These are phyloP conservation scores for Casuarina glauca DNA, from an alignment of 306 rosid genomes.

Conservation along the genomic window DNA sequence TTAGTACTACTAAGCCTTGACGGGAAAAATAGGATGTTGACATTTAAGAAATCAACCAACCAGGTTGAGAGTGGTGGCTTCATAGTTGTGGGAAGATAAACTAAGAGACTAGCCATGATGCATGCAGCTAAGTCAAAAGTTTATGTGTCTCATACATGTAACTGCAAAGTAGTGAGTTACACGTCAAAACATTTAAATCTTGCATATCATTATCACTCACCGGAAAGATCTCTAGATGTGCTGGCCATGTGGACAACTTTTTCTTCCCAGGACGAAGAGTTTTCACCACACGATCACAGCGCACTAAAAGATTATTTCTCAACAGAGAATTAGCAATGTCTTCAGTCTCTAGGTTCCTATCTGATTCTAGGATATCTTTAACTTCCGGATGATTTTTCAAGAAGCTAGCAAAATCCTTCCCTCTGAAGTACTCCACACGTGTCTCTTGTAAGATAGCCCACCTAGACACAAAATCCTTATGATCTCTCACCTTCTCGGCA, in stretches of 20 bases:
- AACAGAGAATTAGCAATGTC: slow-evolving; percentile 73
- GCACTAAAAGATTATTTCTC: slow-evolving; percentile 75
- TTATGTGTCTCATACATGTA: slow-evolving; percentile 2
- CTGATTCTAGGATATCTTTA: slow-evolving; percentile 77
- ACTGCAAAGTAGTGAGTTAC: slow-evolving; percentile 10
- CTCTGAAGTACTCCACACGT: slow-evolving; percentile 91
- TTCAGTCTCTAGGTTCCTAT: slow-evolving; percentile 71
- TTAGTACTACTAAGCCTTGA: background rate
- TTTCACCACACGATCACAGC: slow-evolving; percentile 96
- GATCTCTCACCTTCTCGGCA: slow-evolving; percentile 96
- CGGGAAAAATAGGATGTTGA: background rate
- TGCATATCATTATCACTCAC: slow-evolving; percentile 39
- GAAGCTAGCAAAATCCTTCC: slow-evolving; percentile 85
- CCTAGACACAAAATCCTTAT: slow-evolving; percentile 82
- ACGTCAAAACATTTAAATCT: background rate
- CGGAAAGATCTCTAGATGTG: slow-evolving; percentile 88
- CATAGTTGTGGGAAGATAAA: background rate
- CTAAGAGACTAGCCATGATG: background rate
- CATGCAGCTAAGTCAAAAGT: background rate
- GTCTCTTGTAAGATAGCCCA: slow-evolving; percentile 99
- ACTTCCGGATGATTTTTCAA: slow-evolving; percentile 79
- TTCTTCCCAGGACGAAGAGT: slow-evolving; percentile 96
- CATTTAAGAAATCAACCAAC: background rate
- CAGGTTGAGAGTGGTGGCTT: background rate
- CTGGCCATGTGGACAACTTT: slow-evolving; percentile 97